Evolutionary conservation across 164 flowering plant species (phyloP), one percentile per base, ranked within the genome.

Genomic region (Chimonanthus praecox): DNA sequence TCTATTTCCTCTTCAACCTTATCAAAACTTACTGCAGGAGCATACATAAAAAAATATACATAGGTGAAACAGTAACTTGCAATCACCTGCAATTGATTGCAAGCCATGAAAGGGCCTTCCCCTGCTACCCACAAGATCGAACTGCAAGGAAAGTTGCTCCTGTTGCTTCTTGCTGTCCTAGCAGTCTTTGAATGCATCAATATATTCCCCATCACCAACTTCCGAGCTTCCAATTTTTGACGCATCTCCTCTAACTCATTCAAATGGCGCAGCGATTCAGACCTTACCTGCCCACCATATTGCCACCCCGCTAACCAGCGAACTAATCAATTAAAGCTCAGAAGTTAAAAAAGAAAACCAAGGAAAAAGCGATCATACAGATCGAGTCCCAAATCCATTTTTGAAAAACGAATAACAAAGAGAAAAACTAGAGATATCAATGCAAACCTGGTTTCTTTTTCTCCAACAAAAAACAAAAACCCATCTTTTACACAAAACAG

Each of bases 231-330:
- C 73, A 92, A 71, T 72, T 80, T 92, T 75, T 86, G 84, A 13
- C 78, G 84, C 87, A 91, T 90, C 80, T 87, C 89, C 75, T 92
- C 91, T 61, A 95, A 85, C 79, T 88, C 88, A 87, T 93, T 95
- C 58, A 79, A 79, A 71, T 89, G 81, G 74, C 73, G 80, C 73
- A 92, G 78, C 45, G 92, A 84, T 74, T 88, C 91, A 45, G 89
- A 81, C 71, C 84, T 78, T 68, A 85, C 86, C 98, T 94, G 92
- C 78, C 73, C 83, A 83, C 72, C 76, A 85, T 67, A 71, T 73
- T 54, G 73, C 76, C 64, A 68, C 81, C 58, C 85, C 85, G 81
- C 88, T 81, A 85, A 78, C 54, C 72, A 75, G 84, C 83, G 78
- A 83, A 83, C 78, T 74, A 83, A 75, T 81, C 79, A 82, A 81